phyloP scores from a whole-genome alignment of 2,329 filamentous ascomycete genomes.

The Stagonosporopsis rhizophila region DNA sequence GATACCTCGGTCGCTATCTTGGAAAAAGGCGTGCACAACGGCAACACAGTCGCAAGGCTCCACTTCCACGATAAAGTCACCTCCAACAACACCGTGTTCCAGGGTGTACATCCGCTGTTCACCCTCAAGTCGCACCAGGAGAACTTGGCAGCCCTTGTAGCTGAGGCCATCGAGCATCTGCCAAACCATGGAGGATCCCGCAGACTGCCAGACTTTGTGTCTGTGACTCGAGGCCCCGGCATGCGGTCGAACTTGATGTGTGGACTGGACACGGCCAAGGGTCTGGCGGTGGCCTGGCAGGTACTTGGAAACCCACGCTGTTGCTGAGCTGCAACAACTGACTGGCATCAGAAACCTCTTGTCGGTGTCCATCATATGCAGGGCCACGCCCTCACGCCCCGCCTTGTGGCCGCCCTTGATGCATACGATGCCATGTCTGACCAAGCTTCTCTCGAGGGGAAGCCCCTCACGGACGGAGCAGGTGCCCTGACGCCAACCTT shows the following conservation, averaged over 20 bases:
- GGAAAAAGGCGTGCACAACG: conserved; percentile 56
- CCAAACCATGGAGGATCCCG: conserved; percentile 41
- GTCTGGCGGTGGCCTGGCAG: conserved; percentile 81
- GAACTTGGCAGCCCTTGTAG: conserved; percentile 72
- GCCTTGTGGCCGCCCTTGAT: conserved; percentile 72
- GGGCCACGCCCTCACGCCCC: conserved; percentile 88
- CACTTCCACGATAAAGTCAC: conserved; percentile 84
- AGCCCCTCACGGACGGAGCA: conserved; percentile 11
- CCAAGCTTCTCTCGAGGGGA: neutral
- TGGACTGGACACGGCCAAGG: conserved; percentile 86
- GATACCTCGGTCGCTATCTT: conserved; percentile 90
- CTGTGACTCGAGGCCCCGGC: conserved; percentile 88
- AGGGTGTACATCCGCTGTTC: conserved; percentile 80
- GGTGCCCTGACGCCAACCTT: conserved; percentile 63
- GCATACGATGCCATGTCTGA: neutral
- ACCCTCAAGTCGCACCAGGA: conserved; percentile 78
- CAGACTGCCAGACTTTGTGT: conserved; percentile 77
- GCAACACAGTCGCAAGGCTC: conserved; percentile 59
- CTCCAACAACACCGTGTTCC: conserved; percentile 75
- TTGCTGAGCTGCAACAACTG: neutral
- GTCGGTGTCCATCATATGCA: conserved; percentile 97
- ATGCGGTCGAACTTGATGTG: conserved; percentile 80
- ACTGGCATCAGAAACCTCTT: conserved; percentile 66
- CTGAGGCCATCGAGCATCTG: conserved; percentile 66
- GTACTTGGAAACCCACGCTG: conserved; percentile 14